Base-by-base conservation (phyloP, 2,329 filamentous ascomycete genomes). In the Triangularia verruculosa region DNA sequence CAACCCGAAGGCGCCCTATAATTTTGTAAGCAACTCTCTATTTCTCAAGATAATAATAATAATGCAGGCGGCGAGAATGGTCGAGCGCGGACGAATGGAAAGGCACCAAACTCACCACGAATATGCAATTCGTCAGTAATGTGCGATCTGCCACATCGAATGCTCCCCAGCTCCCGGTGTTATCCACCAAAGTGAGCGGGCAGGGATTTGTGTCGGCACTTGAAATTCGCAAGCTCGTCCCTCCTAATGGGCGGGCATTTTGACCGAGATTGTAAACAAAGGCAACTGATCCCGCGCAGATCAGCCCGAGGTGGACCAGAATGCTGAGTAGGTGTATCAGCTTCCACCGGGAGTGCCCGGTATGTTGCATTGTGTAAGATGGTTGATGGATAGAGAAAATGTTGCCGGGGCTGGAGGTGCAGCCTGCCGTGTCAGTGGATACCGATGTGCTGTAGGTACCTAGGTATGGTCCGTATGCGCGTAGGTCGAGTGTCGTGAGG, bases 331-430 rank as follows among this genome's bases (percentile, higher is more conserved):
- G 32, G 47, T 70, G 69, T 28, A 63, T 61, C 27, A 66, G 20
- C 64, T 69, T 70, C 69, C 69, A 70, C 58, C 64, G 30, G n/a
- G 61, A 67, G 53, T 70, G 54, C 13, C 61, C 69, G n/a, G 68
- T 68, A 57, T 63, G 61, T 30, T 67, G 65, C 67, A 68, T 68
- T 58, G 15, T 64, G 57, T 52, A 28, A 47, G 39, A 9, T 20
- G n/a, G 52, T 54, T 54, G 58, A 61, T 54, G n/a, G 52, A 30
- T 22, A 47, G 59, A 56, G 17, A 54, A 39, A 20, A 55, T 2
- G n/a, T 17, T 61, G 39, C 17, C 13, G 39, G 39, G 39, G n/a
- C 20, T 47, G 39, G 15, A 47, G 7, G 39, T 20, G n/a, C 7
- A 4, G n/a, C 3, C 39, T 20, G 17, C 6, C 13, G 39, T 9